Evolutionary conservation across 192 early-diverging fungal species (phyloP).

Genomic region (Chytriomyces hyalinus): DNA sequence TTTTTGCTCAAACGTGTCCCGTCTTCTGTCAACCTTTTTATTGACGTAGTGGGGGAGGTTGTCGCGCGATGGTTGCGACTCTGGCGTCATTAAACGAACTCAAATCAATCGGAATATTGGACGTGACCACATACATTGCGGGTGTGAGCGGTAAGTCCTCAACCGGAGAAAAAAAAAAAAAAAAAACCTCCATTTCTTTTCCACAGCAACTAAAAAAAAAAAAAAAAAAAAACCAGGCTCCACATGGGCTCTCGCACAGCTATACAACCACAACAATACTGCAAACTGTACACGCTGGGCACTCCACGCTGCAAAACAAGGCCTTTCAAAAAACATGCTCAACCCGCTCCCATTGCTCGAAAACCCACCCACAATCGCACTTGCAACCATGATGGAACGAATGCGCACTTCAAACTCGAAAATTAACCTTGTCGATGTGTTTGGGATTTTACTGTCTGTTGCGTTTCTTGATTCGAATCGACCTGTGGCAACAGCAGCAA

Average conservation of each 20-base stretch:
- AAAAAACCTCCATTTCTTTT: too few relatives aligned
- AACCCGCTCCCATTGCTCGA: constrained; percentile 31
- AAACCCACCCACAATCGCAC: constrained; percentile 7
- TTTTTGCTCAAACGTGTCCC: too few relatives aligned
- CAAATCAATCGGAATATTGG: constrained; percentile 28
- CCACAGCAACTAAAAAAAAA: too few relatives aligned
- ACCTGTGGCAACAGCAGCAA: neutral
- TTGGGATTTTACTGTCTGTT: constrained; percentile 43
- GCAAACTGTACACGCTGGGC: constrained; percentile 1
- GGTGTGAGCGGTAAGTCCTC: constrained; percentile 33
- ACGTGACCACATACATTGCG: constrained; percentile 35
- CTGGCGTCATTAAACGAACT: constrained; percentile 32
- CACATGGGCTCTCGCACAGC: constrained; percentile 47
- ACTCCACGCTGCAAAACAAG: constrained; percentile 14
- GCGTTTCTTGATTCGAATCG: constrained; percentile 31
- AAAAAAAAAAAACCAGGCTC: constrained; percentile 19
- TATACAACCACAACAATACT: constrained; percentile 33
- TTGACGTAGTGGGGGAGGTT: constrained; percentile 43
- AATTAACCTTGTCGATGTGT: constrained; percentile 43
- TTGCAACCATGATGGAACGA: constrained; percentile 37
- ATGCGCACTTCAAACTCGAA: constrained; percentile 20
- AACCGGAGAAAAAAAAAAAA: neutral
- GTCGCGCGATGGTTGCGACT: constrained; percentile 45
- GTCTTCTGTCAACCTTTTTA: neutral
- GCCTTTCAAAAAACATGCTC: constrained; percentile 38